A percentile compares a stretch with the other conserved stretches of the same genome.
Evolutionary conservation across 2,329 filamentous ascomycete species (phyloP).

Genomic region (Fusarium keratoplasticum): DNA sequence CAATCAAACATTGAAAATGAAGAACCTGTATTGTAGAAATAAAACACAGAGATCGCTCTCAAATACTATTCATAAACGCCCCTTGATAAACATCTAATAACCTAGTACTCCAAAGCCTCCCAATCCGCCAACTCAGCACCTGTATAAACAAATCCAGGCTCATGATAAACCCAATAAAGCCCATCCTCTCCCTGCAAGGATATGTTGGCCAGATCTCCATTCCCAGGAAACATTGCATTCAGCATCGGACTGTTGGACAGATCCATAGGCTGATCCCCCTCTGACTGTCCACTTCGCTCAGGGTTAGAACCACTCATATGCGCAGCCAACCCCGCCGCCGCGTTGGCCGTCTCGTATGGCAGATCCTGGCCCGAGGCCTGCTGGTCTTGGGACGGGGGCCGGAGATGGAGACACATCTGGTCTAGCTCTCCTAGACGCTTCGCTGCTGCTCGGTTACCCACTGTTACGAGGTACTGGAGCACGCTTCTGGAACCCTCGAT

Average conservation of each 20-base stretch:
- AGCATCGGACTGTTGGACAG: not conserved
- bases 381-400: slow-evolving; percentile 10
- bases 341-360: slow-evolving; percentile 2
- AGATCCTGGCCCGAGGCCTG: slow-evolving; percentile 6
- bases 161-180: slow-evolving; percentile 28
- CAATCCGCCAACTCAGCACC: slow-evolving; percentile 25
- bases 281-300: not conserved
- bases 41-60: not conserved
- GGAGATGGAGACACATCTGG: slow-evolving; percentile 28
- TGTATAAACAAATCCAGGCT: slow-evolving; percentile 16
- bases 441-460: slow-evolving; percentile 28
- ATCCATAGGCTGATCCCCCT: not conserved
- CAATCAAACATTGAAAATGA: not conserved
- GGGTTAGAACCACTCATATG: not conserved
- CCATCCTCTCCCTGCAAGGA: slow-evolving; percentile 24
- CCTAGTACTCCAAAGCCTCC: slow-evolving; percentile 18
- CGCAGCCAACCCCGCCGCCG: not conserved
- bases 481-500: slow-evolving; percentile 24
- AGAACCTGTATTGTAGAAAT: not conserved
- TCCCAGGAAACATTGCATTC: not conserved
- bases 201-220: slow-evolving; percentile 22
- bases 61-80: not conserved
- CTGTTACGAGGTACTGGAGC: slow-evolving; percentile 19
- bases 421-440: slow-evolving; percentile 26
- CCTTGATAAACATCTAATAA: not conserved